Evolutionary conservation across 345 rosid species (phyloP), one percentile per base, ranked within the genome.

Genomic region (Cardiospermum halicacabum): DNA sequence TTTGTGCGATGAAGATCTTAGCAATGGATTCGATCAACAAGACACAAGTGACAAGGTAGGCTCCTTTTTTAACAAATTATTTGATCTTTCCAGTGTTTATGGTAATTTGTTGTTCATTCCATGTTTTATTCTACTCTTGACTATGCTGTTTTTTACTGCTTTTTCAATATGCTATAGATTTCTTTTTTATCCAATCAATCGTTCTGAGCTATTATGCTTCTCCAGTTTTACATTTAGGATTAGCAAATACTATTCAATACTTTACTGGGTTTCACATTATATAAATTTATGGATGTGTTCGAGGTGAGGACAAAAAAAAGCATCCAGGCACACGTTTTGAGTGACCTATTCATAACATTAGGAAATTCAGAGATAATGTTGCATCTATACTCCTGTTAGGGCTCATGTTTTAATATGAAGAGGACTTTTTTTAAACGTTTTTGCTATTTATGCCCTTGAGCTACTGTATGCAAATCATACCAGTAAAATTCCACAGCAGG

Each of bases 21-120:
- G 53, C 37, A 75, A 72, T 56, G 69, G 49, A 18, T 60, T 69
- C 15, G 78, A 73, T 24, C 72, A 12, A 53, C 71, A 67, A 70
- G 69, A 66, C 59, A 72, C 60, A 8, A 10, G 22, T 53, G 62
- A 73, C n/a, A 77, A 83, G 88, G 96, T 89, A 58, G 22, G 42
- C 56, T 27, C 28, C 11, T 16, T 36, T 8, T 24, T 0, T 5
- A 11, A 34, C 3, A 34, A 34, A 34, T 11, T 34, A 34, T 34
- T 10, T 53, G n/a, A n/a, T n/a, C n/a, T 53, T 12, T 53, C 28
- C 5, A 37, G 15, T 55, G 16, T 12, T 15, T 55, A 11, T 51
- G n/a, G 13, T 31, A 12, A 12, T 48, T 13, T 48, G n/a, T n/a
- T n/a, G 12, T 31, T 26, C 18, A 9, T 28, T 43, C 19, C 5